These are phyloP conservation scores for Dipteronia dyeriana DNA, from an alignment of 345 rosid species.

Conservation along the genomic window DNA sequence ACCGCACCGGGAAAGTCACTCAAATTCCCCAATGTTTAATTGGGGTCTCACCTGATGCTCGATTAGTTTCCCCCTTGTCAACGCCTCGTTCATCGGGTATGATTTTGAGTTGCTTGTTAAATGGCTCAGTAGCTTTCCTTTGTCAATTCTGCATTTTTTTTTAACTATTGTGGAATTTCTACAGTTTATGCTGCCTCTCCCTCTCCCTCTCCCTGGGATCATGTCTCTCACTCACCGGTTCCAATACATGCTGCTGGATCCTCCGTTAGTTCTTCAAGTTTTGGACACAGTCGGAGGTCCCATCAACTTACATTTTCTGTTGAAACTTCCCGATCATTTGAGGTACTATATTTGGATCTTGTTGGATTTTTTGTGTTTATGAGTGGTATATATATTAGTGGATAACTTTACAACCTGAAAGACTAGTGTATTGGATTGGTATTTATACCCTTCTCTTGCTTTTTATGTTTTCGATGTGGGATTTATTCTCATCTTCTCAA, in stretches of 20 bases:
- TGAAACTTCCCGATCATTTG: constrained; percentile 38
- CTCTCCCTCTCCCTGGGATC: constrained; percentile 94
- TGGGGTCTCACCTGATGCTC: constrained; percentile 95
- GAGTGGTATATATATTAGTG: background rate
- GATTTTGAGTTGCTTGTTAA: constrained; percentile 13
- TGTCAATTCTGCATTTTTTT: background rate
- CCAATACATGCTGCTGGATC: constrained; percentile 83
- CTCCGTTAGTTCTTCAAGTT: constrained; percentile 63
- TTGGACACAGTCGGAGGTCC: constrained; percentile 62
- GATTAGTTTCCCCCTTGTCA: constrained; percentile 91
- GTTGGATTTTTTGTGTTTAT: too few relatives aligned
- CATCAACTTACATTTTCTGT: constrained; percentile 54
- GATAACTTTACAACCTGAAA: too few relatives aligned
- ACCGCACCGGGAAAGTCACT: constrained; percentile 63
- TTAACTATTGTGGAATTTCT: background rate
- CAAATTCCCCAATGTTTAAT: constrained; percentile 79
- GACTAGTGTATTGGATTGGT: too few relatives aligned
- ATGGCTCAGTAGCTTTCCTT: background rate
- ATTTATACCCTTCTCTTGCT: too few relatives aligned
- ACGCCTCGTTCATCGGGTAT: constrained; percentile 75
- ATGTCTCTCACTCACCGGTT: constrained; percentile 86
- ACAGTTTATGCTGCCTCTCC: constrained; percentile 74
- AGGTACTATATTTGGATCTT: constrained; percentile 38
- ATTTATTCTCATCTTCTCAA: too few relatives aligned
- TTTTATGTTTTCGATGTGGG: too few relatives aligned